A percentile compares a stretch with the other conserved stretches of the same genome.
Conservation (phyloP, 2,329 filamentous ascomycete genomes). For the Celoporthe dispersa region DNA sequence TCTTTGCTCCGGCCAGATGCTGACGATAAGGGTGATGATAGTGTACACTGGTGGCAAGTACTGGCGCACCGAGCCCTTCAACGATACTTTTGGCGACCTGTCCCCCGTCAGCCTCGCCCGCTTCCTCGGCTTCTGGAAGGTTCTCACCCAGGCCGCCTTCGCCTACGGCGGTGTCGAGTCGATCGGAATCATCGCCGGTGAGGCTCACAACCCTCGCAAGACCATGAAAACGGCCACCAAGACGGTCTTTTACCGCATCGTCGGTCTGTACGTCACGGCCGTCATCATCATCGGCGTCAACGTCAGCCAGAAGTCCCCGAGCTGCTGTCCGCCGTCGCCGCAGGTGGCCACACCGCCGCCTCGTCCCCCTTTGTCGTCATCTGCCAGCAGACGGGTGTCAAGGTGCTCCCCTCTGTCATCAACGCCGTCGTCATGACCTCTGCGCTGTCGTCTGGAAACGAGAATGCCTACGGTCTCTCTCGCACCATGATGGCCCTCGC, state of each 20-base stretch:
- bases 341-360: conserved; percentile 56
- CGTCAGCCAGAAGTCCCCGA: conserved; percentile 54
- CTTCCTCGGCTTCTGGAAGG: conserved; percentile 29
- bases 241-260: conserved; percentile 64
- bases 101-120: conserved; percentile 21
- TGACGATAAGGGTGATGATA: neutral
- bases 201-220: conserved; percentile 49
- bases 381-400: conserved; percentile 53
- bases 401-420: conserved; percentile 54
- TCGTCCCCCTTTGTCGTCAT: conserved; percentile 55
- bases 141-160: conserved; percentile 28
- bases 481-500: conserved; percentile 58
- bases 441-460: conserved; percentile 60
- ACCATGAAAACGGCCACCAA: conserved; percentile 60
- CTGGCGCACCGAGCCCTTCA: conserved; percentile 29
- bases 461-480: conserved; percentile 56
- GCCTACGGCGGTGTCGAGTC: conserved; percentile 33
- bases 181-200: conserved; percentile 44
- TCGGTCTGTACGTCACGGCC: conserved; percentile 63
- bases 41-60: conserved; percentile 29
- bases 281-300: conserved; percentile 66
- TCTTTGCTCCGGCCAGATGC: neutral
- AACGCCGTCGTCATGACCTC: conserved; percentile 58
- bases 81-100: conserved; percentile 23
- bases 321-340: conserved; percentile 47